Evolutionary conservation across 441 rosid species (phyloP).

Genomic region (Kokia cookei): DNA sequence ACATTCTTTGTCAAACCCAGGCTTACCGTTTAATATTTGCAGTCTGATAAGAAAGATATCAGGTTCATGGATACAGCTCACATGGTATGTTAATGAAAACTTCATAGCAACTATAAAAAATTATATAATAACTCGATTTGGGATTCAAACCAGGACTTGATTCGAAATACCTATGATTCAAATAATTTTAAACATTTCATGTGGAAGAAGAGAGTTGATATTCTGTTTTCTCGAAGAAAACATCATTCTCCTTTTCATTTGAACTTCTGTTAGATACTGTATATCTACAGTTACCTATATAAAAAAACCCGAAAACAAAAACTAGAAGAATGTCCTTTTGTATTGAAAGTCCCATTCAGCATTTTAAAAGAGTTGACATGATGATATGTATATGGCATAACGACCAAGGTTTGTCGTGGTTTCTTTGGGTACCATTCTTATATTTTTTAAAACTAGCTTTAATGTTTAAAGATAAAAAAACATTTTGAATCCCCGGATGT

Average conservation of each 20-base stretch:
- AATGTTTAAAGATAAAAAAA: no score
- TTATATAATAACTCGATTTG: no score
- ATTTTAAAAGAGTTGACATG: slow-evolving; percentile 17
- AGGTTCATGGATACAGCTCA: background rate
- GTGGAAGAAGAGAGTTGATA: no score
- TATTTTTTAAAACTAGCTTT: background rate
- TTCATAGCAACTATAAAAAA: background rate
- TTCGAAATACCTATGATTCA: no score
- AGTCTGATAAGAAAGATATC: slow-evolving; percentile 11
- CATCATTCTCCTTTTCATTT: no score
- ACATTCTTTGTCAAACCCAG: slow-evolving; percentile 24
- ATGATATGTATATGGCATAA: background rate
- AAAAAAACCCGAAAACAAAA: slow-evolving; percentile 1
- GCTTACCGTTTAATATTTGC: slow-evolving; percentile 19
- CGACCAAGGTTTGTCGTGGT: background rate
- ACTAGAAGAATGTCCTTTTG: slow-evolving; percentile 14
- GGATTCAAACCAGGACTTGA: no score
- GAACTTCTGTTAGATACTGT: background rate
- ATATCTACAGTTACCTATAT: background rate
- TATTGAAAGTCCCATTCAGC: background rate
- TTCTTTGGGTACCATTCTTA: background rate
- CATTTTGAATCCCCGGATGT: no score
- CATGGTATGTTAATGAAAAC: background rate
- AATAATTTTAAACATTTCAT: no score
- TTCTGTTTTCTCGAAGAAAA: no score